phyloP scores from a whole-genome alignment of 2,329 filamentous ascomycete genomes.

The Furcasterigmium furcatum region DNA sequence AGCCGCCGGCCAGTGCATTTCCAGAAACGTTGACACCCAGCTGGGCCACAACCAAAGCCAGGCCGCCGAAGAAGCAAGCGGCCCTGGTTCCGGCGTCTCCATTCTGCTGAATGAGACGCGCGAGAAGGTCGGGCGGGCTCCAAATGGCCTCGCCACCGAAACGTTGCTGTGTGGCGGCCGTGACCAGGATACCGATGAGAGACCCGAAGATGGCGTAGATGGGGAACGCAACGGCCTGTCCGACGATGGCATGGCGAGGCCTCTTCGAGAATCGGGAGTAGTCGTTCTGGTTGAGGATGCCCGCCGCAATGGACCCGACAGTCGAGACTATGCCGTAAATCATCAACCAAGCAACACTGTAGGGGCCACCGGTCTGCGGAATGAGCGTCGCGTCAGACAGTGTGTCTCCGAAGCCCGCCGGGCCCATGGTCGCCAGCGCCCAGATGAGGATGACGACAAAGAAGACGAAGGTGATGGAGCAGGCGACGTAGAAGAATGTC shows the following conservation, averaged over 20 bases:
- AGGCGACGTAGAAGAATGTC: slow-evolving; percentile 36
- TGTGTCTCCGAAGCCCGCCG: slow-evolving; percentile 31
- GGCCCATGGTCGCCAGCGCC: slow-evolving; percentile 39
- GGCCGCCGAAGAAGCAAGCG: slow-evolving; percentile 32
- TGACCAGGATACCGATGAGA: slow-evolving; percentile 36
- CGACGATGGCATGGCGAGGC: slow-evolving; percentile 27
- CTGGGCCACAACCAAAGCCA: slow-evolving; percentile 30
- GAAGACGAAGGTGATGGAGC: slow-evolving; percentile 34
- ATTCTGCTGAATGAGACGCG: slow-evolving; percentile 23
- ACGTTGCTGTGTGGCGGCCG: slow-evolving; percentile 31
- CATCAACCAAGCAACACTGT: slow-evolving; percentile 31
- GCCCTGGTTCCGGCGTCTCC: slow-evolving; percentile 26
- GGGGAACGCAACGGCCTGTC: slow-evolving; percentile 29
- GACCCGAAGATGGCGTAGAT: slow-evolving; percentile 30
- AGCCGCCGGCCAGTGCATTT: slow-evolving; percentile 32
- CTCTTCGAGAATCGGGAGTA: slow-evolving; percentile 29
- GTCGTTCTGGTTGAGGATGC: slow-evolving; percentile 35
- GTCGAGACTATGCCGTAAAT: slow-evolving; percentile 31
- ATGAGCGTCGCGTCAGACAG: slow-evolving; percentile 18
- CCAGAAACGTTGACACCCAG: slow-evolving; percentile 32
- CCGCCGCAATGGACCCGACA: slow-evolving; percentile 31
- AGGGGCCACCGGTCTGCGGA: slow-evolving; percentile 20
- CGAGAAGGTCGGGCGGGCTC: slow-evolving; percentile 32
- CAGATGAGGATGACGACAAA: slow-evolving; percentile 38
- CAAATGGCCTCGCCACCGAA: slow-evolving; percentile 30